Percentiles rank a stretch among this genome's conserved stretches.
Conservation (phyloP, 305 asterid genomes). For the Fraxinus ornus region DNA sequence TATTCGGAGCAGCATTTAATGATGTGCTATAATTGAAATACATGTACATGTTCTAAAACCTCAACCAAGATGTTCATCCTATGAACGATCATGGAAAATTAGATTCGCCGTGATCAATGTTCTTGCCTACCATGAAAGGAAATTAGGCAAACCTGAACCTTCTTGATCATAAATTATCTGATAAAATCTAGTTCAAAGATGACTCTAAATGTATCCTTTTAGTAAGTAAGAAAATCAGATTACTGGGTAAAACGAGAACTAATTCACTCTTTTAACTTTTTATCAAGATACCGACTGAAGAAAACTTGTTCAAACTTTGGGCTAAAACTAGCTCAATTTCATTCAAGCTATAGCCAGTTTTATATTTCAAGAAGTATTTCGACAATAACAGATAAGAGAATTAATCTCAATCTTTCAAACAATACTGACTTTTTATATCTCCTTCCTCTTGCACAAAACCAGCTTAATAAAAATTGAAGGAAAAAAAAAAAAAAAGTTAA, state of each 20-base stretch:
- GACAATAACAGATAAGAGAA: neutral
- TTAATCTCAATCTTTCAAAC: neutral
- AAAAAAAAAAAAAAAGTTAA: neutral
- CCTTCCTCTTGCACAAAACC: neutral
- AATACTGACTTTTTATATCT: neutral
- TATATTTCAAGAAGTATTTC: neutral
- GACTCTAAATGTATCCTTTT: neutral
- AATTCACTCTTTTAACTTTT: neutral
- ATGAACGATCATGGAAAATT: neutral
- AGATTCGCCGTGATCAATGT: neutral
- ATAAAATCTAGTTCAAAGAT: neutral
- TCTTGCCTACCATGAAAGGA: neutral
- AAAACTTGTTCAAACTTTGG: neutral
- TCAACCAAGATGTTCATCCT: neutral
- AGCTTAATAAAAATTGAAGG: neutral
- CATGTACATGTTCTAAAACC: neutral
- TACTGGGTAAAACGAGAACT: neutral
- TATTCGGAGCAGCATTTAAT: neutral
- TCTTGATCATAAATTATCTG: neutral
- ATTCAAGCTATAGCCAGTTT: neutral
- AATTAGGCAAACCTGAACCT: neutral
- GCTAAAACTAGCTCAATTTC: neutral
- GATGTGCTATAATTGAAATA: neutral
- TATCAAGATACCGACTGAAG: neutral
- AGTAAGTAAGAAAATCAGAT: neutral